phyloP scores from a whole-genome alignment of 2,329 filamentous ascomycete species.

The Exophiala sideris region DNA sequence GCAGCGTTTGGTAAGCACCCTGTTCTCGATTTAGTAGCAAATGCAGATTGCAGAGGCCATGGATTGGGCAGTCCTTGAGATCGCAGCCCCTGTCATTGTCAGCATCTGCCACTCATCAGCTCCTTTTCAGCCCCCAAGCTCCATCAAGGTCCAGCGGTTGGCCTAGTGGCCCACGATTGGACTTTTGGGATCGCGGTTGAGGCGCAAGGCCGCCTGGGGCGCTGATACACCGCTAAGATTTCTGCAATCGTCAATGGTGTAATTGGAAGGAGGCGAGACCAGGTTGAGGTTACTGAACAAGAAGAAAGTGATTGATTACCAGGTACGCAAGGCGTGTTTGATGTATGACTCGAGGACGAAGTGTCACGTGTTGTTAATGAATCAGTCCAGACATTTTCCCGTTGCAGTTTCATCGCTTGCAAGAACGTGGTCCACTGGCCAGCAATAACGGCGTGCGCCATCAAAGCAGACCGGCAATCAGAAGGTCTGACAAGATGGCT shows the following conservation, averaged over 20 bases:
- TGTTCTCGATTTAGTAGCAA: slow-evolving; percentile 15
- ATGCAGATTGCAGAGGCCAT: slow-evolving; percentile 8
- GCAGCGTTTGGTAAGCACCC: slow-evolving; percentile 16
- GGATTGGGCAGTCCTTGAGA: slow-evolving; percentile 10
- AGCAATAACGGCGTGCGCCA: not conserved
- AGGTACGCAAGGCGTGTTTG: not conserved
- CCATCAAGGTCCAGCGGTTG: not conserved
- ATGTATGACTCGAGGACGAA: not conserved
- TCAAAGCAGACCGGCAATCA: not conserved
- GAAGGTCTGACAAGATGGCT: slow-evolving; percentile 15
- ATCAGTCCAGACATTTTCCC: not conserved
- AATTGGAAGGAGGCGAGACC: no score
- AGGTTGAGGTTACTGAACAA: no score
- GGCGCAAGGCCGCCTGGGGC: no score
- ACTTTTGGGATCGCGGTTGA: no score
- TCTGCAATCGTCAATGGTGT: no score
- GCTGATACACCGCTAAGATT: no score
- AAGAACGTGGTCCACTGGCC: no score
- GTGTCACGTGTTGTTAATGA: not conserved
- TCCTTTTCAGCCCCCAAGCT: not conserved
- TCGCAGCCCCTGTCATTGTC: slow-evolving; percentile 9
- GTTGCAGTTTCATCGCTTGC: not conserved
- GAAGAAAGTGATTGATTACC: no score
- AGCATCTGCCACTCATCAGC: slow-evolving; percentile 10
- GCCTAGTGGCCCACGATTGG: not conserved